phyloP scores from a whole-genome alignment of 2,329 filamentous ascomycete genomes.

The Bretziella fagacearum region DNA sequence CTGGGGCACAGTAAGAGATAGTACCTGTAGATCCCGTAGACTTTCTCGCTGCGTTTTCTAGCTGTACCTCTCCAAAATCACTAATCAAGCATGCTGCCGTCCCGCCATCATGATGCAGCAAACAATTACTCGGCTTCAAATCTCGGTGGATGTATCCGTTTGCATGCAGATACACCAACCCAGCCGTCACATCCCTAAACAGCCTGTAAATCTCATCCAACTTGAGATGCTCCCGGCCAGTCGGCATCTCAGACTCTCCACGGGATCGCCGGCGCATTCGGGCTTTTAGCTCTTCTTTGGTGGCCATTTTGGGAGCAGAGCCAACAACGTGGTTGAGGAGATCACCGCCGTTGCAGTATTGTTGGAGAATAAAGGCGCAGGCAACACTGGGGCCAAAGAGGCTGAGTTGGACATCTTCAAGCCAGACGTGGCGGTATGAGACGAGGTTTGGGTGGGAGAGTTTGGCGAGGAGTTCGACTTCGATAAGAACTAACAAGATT shows the following conservation, averaged over 20 bases:
- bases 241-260: conserved; percentile 49
- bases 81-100: conserved; percentile 74
- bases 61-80: conserved; percentile 93
- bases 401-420: conserved; percentile 72
- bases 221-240: conserved; percentile 33
- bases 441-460: conserved; percentile 90
- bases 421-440: conserved; percentile 92
- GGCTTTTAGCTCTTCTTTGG: conserved; percentile 76
- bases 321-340: conserved; percentile 75
- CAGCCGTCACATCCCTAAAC: conserved; percentile 88
- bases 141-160: conserved; percentile 94
- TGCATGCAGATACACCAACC: conserved; percentile 72
- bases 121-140: conserved; percentile 87
- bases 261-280: conserved; percentile 68
- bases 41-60: conserved; percentile 61
- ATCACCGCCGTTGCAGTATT: conserved; percentile 92
- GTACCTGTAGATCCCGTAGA: conserved; percentile 91
- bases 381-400: conserved; percentile 82
- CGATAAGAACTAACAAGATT: conserved; percentile 45
- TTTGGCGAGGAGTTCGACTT: conserved; percentile 82
- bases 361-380: conserved; percentile 91
- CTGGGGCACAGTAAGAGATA: conserved; percentile 92
- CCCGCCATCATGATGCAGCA: conserved; percentile 60
- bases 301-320: conserved; percentile 42
- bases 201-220: conserved; percentile 95